phyloP scores from a whole-genome alignment of 768 basidiomycete species.

The Agaricus bisporus region DNA sequence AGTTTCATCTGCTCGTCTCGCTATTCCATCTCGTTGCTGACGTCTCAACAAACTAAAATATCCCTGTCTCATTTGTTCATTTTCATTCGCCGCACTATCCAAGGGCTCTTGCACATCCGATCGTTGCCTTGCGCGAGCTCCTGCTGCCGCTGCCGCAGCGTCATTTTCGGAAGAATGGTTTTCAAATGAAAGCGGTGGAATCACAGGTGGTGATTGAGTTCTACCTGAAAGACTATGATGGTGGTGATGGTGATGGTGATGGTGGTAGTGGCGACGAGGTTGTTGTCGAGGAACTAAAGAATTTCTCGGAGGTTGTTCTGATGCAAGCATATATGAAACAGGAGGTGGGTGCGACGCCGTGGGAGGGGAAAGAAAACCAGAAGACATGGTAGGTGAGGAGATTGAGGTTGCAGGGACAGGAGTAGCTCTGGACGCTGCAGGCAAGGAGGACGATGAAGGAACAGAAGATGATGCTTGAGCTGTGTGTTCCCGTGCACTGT shows the following conservation, averaged over 20 bases:
- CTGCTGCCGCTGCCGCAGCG: background rate
- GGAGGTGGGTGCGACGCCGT: background rate
- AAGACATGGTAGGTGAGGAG: background rate
- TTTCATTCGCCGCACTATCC: background rate
- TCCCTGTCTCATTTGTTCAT: no score
- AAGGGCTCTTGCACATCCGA: slow-evolving; percentile 3
- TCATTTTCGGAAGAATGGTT: slow-evolving; percentile 21
- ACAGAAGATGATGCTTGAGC: slow-evolving; percentile 9
- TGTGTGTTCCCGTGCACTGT: slow-evolving; percentile 11
- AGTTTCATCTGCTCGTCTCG: no score
- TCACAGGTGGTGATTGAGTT: slow-evolving; percentile 19
- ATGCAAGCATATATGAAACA: background rate
- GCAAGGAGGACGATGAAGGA: no score
- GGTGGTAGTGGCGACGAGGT: background rate
- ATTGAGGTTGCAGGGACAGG: background rate
- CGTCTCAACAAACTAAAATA: no score
- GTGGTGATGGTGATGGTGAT: background rate
- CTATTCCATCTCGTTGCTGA: no score
- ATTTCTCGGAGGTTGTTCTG: background rate
- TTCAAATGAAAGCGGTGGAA: slow-evolving; percentile 35
- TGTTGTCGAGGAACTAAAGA: slow-evolving; percentile 8
- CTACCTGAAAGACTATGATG: background rate
- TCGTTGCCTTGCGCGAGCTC: background rate
- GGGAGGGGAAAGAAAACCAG: background rate
- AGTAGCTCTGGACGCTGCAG: background rate